Evolutionary conservation across 768 basidiomycete species (phyloP).

Genomic region (Suillus cothurnatus): DNA sequence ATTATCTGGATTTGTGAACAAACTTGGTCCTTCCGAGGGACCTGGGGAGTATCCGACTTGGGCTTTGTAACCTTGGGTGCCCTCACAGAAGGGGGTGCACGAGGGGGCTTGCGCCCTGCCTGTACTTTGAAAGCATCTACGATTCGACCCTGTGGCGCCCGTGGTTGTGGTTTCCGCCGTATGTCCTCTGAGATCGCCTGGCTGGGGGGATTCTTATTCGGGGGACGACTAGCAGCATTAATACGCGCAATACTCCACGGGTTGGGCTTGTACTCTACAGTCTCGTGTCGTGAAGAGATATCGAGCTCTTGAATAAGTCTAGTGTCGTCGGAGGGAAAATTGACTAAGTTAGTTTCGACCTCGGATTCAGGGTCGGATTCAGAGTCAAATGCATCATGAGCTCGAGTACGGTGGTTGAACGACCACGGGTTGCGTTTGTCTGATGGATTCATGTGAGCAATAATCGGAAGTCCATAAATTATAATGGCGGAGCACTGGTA

Average conservation of each 20-base stretch:
- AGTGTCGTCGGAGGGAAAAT: conserved; percentile 25
- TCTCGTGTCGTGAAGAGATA: conserved; percentile 58
- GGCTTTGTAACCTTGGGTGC: conserved; percentile 1
- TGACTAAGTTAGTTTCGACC: conserved; percentile 12
- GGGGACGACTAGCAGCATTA: conserved; percentile 63
- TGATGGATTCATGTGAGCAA: background rate
- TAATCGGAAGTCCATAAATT: background rate
- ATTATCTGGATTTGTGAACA: conserved; percentile 19
- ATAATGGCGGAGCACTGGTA: background rate
- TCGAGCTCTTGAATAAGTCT: conserved; percentile 53
- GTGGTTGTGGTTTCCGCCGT: conserved; percentile 11
- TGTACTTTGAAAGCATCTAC: conserved; percentile 51
- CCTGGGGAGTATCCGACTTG: conserved; percentile 11
- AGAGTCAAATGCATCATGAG: conserved; percentile 14
- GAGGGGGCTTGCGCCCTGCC: conserved; percentile 20
- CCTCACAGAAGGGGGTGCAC: background rate
- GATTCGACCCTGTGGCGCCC: conserved; percentile 35
- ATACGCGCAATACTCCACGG: conserved; percentile 83
- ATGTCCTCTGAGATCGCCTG: conserved; percentile 1
- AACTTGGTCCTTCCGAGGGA: conserved; percentile 22
- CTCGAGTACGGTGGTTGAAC: conserved; percentile 25
- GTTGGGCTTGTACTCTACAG: conserved; percentile 69
- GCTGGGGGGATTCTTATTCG: conserved; percentile 8
- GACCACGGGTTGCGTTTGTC: conserved; percentile 24
- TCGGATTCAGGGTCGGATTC: conserved; percentile 25